phyloP scores from a whole-genome alignment of 2,329 filamentous ascomycete genomes.

The Diaporthe longicolla region DNA sequence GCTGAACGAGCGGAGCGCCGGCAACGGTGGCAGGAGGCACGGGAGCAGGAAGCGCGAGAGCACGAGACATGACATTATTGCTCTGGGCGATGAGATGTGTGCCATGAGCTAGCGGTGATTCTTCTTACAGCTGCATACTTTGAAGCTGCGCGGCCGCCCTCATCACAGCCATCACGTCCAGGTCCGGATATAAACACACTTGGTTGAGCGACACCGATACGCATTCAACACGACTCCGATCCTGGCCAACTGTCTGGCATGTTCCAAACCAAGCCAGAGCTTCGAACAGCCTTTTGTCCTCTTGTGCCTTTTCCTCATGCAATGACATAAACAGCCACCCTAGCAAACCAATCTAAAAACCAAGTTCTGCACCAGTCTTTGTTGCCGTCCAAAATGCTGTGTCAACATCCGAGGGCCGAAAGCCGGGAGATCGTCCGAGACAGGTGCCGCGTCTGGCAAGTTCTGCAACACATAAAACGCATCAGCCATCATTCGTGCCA shows the following conservation, averaged over 20 bases:
- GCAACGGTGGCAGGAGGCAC: neutral
- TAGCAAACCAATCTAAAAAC: neutral
- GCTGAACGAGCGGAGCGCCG: conserved; percentile 21
- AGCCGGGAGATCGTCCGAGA: conserved; percentile 51
- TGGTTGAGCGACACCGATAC: neutral
- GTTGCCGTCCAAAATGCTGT: conserved; percentile 47
- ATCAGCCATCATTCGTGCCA: conserved; percentile 19
- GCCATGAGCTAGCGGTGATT: neutral
- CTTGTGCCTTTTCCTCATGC: neutral
- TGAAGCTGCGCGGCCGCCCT: neutral
- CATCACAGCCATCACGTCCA: neutral
- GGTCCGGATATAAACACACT: neutral
- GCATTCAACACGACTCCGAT: neutral
- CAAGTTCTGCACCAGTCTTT: conserved; percentile 18
- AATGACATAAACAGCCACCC: neutral
- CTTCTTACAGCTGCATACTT: neutral
- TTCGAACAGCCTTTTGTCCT: neutral
- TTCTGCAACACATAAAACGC: conserved; percentile 45
- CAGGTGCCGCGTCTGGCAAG: conserved; percentile 49
- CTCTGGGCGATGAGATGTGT: neutral
- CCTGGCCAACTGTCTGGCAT: neutral
- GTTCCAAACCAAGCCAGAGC: neutral
- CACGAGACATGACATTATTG: neutral
- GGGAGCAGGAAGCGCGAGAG: neutral
- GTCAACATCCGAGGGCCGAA: conserved; percentile 50